These are phyloP conservation scores for Shiraia bambusicola DNA, from an alignment of 2,329 filamentous ascomycete genomes.

Conservation along the genomic window DNA sequence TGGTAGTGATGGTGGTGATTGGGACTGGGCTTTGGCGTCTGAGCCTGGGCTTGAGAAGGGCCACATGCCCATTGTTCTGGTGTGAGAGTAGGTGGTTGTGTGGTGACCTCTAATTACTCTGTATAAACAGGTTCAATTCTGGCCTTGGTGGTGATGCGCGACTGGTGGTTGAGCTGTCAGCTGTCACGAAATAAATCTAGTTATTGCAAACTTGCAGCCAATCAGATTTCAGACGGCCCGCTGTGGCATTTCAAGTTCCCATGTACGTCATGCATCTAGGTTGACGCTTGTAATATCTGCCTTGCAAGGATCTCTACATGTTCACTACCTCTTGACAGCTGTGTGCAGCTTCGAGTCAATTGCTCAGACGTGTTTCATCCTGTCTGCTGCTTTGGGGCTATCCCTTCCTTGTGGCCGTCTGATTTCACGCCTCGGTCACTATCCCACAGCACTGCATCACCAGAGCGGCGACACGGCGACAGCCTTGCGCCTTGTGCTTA, in stretches of 20 bases:
- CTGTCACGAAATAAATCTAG: constrained; percentile 15
- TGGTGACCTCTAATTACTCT: background rate
- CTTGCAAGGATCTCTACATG: constrained; percentile 34
- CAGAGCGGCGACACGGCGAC: constrained; percentile 19
- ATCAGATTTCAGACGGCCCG: constrained; percentile 24
- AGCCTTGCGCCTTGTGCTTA: constrained; percentile 21
- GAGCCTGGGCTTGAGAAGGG: constrained; percentile 23
- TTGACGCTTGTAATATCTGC: constrained; percentile 30
- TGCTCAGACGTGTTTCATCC: constrained; percentile 17
- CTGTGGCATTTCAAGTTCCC: constrained; percentile 18
- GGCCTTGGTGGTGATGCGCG: background rate
- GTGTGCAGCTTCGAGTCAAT: constrained; percentile 25
- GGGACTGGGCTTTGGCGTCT: constrained; percentile 15
- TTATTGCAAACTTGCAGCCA: constrained; percentile 19
- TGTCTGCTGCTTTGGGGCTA: constrained; percentile 18
- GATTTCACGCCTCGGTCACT: constrained; percentile 14
- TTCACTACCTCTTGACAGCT: constrained; percentile 23
- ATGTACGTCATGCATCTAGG: constrained; percentile 41
- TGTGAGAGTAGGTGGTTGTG: constrained; percentile 1
- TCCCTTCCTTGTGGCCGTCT: constrained; percentile 19
- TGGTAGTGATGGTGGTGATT: constrained; percentile 18
- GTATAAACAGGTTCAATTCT: background rate
- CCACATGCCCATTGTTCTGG: constrained; percentile 23
- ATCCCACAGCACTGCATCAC: constrained; percentile 14
- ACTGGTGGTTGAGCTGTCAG: background rate